Evolutionary conservation across 2,329 filamentous ascomycete genomes (phyloP), one percentile per base, ranked within the genome.

Genomic region (Ophiocordyceps camponoti-leonardi): DNA sequence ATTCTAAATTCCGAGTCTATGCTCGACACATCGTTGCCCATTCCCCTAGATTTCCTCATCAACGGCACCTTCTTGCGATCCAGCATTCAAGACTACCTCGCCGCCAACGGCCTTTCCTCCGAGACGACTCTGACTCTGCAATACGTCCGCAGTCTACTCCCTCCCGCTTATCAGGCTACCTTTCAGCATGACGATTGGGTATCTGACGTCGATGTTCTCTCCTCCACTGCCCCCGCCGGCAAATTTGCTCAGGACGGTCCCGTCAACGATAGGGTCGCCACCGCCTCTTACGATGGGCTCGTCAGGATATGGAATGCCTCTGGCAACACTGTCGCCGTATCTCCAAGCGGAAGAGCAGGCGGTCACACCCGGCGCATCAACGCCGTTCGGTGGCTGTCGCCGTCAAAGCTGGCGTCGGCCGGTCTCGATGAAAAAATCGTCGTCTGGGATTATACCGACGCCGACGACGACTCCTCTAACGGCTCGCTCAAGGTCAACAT

Each of bases 121-220:
- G 92, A 98, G 68, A 83, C 81, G 5, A 90, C 83, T 4, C 67
- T 98, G 45, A 83, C 81, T 33, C 74, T 98, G 47, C 88, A 96
- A 68, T 98, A 96, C 64, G 86, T 95, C 33, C 82, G 87, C 55
- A 92, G 87, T 51, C 69, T 95, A 53, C 79, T 95, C 49, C 92
- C 92, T 8, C 92, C 92, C 18, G 72, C 84, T 33, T 90, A 92
- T 61, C 80, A 94, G 54, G 83, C 87, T 13, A 92, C 84, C 58
- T 98, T 94, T 61, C 82, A 95, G 67, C 90, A 98, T 61, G 88
- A 98, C 58, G 92, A 96, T 62, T 98, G 92, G 92, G 84, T 98
- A 43, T 86, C 85, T 59, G 76, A 77, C 23, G 79, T 96, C 23
- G 87, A 95, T 61, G 75, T 94, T 5, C 68, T 94, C 22, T 88